Base-by-base conservation (phyloP, 202 grass and related monocot genomes). In the Carex sylvatica region DNA sequence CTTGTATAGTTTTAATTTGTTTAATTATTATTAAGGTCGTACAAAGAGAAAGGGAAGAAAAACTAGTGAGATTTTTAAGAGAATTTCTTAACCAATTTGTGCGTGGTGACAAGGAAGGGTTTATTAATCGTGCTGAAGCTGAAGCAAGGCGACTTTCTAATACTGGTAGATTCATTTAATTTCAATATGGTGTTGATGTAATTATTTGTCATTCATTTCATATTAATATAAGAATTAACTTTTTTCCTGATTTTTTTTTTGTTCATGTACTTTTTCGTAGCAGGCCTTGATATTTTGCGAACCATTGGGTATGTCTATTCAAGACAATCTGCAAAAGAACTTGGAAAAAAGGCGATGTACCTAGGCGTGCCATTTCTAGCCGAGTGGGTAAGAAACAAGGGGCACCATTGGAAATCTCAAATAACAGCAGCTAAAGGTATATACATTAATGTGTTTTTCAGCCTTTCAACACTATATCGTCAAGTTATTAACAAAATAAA, bases 321-420 rank as follows among this genome's bases (percentile, higher is more conserved):
- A 59, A 84, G 93, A 49, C 96, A 99, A 82, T 93, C 93, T 61
- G 91, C 96, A 49, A 99, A 99, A 86, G 93, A 99, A 84, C 91
- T 95, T 28, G 96, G 96, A 44, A 99, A 99, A 86, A 99, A 95
- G 85, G 93, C 85, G 13, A 86, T 99, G 93, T 99, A 99, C 82
- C 81, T 99, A 79, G 96, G 96, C 23, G 89, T 99, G 28, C 96
- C 93, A 16, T 98, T 95, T 76, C 55, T 98, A 31, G 87, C 96
- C 1, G 96, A 93, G 84, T 98, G 96, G 96, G 96, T 99, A 22
- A 89, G 96, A 85, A 98, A 99, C 85, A 99, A 99, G 85, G 96
- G 96, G 6, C 92, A 99, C 85, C 84, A 95, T 53, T 99, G 96
- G 96, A 99, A 87, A 75, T 99, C 96, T 72, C 96, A 99, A 86